These are phyloP conservation scores for Talaromyces thailandensis DNA, from an alignment of 495 filamentous ascomycete species.

Conservation along the genomic window DNA sequence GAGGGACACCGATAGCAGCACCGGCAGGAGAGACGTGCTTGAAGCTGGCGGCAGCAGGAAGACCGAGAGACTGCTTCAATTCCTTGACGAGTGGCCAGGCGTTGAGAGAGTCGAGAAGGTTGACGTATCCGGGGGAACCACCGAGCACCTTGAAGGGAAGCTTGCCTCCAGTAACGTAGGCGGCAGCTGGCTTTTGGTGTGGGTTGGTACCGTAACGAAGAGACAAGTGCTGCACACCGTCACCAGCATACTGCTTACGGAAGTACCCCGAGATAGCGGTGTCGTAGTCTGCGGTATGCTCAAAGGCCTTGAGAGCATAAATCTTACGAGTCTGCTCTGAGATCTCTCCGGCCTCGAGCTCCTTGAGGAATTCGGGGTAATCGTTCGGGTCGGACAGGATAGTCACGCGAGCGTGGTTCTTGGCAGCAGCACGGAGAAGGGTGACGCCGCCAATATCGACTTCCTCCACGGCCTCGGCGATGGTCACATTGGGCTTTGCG, in stretches of 20 bases:
- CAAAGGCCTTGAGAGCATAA: slow-evolving; percentile 93
- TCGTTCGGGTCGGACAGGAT: slow-evolving; percentile 89
- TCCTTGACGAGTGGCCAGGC: slow-evolving; percentile 96
- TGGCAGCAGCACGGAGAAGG: slow-evolving; percentile 89
- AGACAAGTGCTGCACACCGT: slow-evolving; percentile 71
- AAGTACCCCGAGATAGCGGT: slow-evolving; percentile 92
- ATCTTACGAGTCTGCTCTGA: slow-evolving; percentile 70
- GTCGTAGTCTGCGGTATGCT: slow-evolving; percentile 98
- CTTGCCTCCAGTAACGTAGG: slow-evolving; percentile 58
- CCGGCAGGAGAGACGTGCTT: slow-evolving; percentile 98
- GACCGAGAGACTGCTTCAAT: slow-evolving; percentile 74
- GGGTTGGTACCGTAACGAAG: slow-evolving; percentile 95
- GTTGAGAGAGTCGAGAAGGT: slow-evolving; percentile 93
- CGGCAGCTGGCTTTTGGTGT: slow-evolving; percentile 91
- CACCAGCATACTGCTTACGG: slow-evolving; percentile 86
- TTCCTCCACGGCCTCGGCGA: slow-evolving; percentile 94
- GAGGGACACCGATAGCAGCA: slow-evolving; percentile 81
- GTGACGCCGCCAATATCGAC: slow-evolving; percentile 98
- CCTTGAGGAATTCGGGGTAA: slow-evolving; percentile 88
- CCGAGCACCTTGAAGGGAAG: slow-evolving; percentile 96
- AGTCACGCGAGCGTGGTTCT: slow-evolving; percentile 92
- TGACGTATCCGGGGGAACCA: slow-evolving; percentile 91
- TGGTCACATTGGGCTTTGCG: slow-evolving; percentile 91
- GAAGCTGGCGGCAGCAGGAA: slow-evolving; percentile 94
- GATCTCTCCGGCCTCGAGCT: slow-evolving; percentile 80